These are phyloP conservation scores for Heterobasidion occidentale DNA, from an alignment of 1,284 basidiomycete genomes.

Conservation along the genomic window DNA sequence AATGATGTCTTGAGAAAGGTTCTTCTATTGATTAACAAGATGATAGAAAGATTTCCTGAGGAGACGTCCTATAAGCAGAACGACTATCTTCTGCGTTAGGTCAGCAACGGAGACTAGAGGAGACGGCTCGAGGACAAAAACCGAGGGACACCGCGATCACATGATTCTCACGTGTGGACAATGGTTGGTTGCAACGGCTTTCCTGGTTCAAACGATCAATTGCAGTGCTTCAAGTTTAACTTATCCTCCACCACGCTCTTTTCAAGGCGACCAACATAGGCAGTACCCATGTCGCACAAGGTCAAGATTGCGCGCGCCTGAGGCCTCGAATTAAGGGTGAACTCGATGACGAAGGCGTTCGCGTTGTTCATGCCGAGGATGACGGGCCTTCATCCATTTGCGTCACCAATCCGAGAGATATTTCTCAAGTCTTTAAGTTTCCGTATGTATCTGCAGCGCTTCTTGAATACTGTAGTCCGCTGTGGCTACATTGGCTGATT, in stretches of 20 bases:
- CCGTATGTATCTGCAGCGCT: slow-evolving; percentile 38
- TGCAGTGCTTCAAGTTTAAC: background rate
- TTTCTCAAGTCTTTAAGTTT: slow-evolving; percentile 61
- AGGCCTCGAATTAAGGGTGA: slow-evolving; percentile 55
- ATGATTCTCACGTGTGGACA: too few species aligned
- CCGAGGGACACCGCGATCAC: too few species aligned
- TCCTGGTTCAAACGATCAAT: too few species aligned
- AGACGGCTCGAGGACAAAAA: too few species aligned
- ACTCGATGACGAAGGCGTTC: slow-evolving; percentile 51
- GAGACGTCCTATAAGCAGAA: too few species aligned
- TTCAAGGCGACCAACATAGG: background rate
- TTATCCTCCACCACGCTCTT: background rate
- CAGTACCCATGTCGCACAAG: slow-evolving; percentile 17
- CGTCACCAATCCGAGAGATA: slow-evolving; percentile 60
- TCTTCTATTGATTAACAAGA: too few species aligned
- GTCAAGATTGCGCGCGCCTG: slow-evolving; percentile 53
- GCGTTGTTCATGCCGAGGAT: slow-evolving; percentile 36
- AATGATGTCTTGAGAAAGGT: too few species aligned
- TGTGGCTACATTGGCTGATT: background rate
- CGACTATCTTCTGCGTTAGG: too few species aligned
- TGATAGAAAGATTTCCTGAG: too few species aligned
- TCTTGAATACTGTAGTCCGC: background rate
- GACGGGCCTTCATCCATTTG: slow-evolving; percentile 35
- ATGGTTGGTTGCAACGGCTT: too few species aligned
- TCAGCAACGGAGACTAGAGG: too few species aligned